Evolutionary conservation across 2,329 filamentous ascomycete species (phyloP), one percentile per base, ranked within the genome.

Genomic region (Elsinoe necatrix): DNA sequence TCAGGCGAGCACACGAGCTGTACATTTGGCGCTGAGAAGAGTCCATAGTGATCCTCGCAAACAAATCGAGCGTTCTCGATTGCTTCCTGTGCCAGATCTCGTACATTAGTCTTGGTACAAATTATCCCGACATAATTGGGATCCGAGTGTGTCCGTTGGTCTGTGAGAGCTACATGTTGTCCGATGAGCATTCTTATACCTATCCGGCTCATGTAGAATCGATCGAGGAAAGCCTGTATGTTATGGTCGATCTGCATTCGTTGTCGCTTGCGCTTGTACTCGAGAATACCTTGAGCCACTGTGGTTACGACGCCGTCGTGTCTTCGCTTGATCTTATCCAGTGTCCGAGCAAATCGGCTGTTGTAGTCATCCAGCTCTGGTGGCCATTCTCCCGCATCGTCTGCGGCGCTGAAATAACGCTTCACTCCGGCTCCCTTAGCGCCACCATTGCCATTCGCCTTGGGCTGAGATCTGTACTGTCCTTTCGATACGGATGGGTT

Each of bases 181-280:
- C 93, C 93, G 66, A 98, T 96, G 52, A 98, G 84, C 93, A 98
- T 98, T 65, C 93, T 88, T 64, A 98, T 98, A 63, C 93, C 93
- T 67, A 98, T 98, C 61, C 93, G 89, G 43, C 91, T 96, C 93
- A 98, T 98, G 79, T 98, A 98, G 74, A 98, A 98, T 59, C 93
- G 88, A 74, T 98, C 93, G 63, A 98, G 83, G 77, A 98, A 98
- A 56, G 89, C 86, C 72, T 98, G 93, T 59, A 98, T 96, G 65
- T 91, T 95, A 70, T 91, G 86, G 73, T 97, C 93, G 67, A 98
- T 98, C 69, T 97, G 93, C 86, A 97, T 93, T 55, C 93, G 84
- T 78, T 98, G 93, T 60, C 90, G 83, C 69, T 87, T 92, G 57
- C 92, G 88, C 76, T 98, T 98, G 79, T 95, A 98, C 74, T 98